phyloP scores from a whole-genome alignment of 768 basidiomycete genomes.

The Tremella fuciformis region DNA sequence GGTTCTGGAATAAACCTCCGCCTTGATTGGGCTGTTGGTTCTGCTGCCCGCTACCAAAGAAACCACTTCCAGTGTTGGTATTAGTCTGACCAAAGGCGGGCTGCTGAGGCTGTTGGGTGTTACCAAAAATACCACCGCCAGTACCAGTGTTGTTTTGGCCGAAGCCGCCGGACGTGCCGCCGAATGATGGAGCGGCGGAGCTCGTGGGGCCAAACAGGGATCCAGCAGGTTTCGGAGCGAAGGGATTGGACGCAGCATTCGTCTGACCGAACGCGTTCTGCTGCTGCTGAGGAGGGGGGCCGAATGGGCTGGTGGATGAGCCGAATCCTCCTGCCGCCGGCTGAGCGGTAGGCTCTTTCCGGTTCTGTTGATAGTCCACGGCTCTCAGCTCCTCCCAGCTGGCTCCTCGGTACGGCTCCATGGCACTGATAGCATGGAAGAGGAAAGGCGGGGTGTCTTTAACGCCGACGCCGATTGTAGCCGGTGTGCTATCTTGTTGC shows the following conservation, averaged over 20 bases:
- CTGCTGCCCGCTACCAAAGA: conserved; percentile 5
- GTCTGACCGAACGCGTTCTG: conserved; percentile 15
- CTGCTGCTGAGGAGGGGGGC: conserved; percentile 32
- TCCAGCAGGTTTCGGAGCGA: conserved; percentile 11
- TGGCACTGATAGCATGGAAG: conserved; percentile 41
- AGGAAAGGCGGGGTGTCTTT: conserved; percentile 59
- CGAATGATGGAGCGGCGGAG: conserved; percentile 10
- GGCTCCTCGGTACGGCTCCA: conserved; percentile 40
- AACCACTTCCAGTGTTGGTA: neutral
- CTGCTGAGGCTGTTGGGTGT: conserved; percentile 24
- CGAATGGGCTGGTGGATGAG: conserved; percentile 37
- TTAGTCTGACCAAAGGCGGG: conserved; percentile 26
- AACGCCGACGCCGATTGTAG: neutral
- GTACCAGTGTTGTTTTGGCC: conserved; percentile 14
- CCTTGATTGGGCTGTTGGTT: conserved; percentile 2
- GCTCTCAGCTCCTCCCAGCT: conserved; percentile 45
- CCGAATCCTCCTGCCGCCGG: conserved; percentile 20
- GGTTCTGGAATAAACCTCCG: too few relatives aligned
- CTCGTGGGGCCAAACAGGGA: conserved; percentile 27
- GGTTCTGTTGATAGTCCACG: conserved; percentile 41
- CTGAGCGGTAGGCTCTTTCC: conserved; percentile 33
- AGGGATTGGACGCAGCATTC: conserved; percentile 10
- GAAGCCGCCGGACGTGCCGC: neutral
- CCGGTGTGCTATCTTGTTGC: conserved; percentile 35
- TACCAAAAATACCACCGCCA: conserved; percentile 32